Base-by-base conservation (phyloP, 768 basidiomycete species). In the Ramaria rubella region DNA sequence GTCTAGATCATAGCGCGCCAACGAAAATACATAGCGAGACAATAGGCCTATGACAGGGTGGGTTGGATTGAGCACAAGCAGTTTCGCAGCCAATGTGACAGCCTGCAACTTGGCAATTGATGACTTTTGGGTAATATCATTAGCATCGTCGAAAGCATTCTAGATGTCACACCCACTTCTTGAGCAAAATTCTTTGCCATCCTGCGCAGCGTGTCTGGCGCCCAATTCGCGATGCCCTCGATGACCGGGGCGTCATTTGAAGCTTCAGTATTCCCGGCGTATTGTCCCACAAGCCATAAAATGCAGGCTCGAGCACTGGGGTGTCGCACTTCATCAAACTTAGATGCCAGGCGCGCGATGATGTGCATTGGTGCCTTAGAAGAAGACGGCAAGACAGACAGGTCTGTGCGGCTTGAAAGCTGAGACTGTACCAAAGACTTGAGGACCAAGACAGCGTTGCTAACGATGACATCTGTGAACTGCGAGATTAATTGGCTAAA, bases 221-320 rank as follows among this genome's bases (percentile, higher is more conserved):
- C 90, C 90, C 90, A 94, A 29, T 78, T 76, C 4, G 75, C 82
- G 7, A 93, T 70, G 15, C 83, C 84, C 50, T 81, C 79, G 2
- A 80, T 74, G 1, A 73, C 69, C 17, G 69, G 60, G 38, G 62
- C 58, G 9, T 46, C 46, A 34, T 30, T 43, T 17, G 55, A 30
- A 40, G 36, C 45, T 12, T 71, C 17, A 67, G 64, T 5, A 70
- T 68, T 40, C 14, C 77, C 76, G 17, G 87, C 81, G 65, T 91
- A 91, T 67, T 96, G 92, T 0, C 95, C 94, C 0, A 93, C 92
- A 0, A 97, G 80, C 93, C 95, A 96, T 24, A 92, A 72, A 1
- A 97, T 83, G 62, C 89, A 93, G 0, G 94, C 92, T 29, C 90
- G 75, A 1, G 94, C 93, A 63, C 83, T 80, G 1, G 85, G 75